Evolutionary conservation across 2,329 filamentous ascomycete genomes (phyloP).

Genomic region (Cytospora mali): DNA sequence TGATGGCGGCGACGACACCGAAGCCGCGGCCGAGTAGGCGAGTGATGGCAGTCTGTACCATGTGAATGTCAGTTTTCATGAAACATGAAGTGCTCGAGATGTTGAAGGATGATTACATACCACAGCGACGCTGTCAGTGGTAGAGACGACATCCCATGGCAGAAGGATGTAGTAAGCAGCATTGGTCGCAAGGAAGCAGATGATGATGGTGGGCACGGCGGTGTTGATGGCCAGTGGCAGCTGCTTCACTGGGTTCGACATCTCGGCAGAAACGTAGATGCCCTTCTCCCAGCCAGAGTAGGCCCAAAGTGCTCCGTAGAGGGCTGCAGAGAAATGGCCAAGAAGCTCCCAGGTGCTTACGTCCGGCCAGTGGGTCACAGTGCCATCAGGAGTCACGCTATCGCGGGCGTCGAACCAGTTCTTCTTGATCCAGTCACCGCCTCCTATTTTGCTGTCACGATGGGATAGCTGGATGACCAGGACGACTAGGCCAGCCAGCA

Average conservation of each 20-base stretch:
- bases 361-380: constrained; percentile 49
- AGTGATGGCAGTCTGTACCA: constrained; percentile 54
- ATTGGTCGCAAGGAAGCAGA: constrained; percentile 63
- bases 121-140: constrained; percentile 64
- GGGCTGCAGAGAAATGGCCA: constrained; percentile 61
- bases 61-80: background rate
- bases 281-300: constrained; percentile 70
- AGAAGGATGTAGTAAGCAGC: constrained; percentile 65
- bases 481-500: constrained; percentile 52
- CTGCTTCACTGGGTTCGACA: constrained; percentile 53
- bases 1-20: constrained; percentile 55
- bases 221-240: constrained; percentile 64
- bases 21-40: constrained; percentile 56
- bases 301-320: constrained; percentile 66
- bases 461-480: constrained; percentile 44
- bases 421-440: constrained; percentile 54
- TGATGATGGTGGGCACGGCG: constrained; percentile 60
- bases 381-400: constrained; percentile 53
- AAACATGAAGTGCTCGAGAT: background rate
- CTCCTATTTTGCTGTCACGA: constrained; percentile 44
- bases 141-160: constrained; percentile 60
- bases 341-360: constrained; percentile 60
- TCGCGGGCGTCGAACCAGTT: constrained; percentile 59
- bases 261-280: constrained; percentile 58
- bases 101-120: constrained; percentile 43